Evolutionary conservation across 305 asterid species (phyloP), one percentile per base, ranked within the genome.

Genomic region (Nicotiana rustica): DNA sequence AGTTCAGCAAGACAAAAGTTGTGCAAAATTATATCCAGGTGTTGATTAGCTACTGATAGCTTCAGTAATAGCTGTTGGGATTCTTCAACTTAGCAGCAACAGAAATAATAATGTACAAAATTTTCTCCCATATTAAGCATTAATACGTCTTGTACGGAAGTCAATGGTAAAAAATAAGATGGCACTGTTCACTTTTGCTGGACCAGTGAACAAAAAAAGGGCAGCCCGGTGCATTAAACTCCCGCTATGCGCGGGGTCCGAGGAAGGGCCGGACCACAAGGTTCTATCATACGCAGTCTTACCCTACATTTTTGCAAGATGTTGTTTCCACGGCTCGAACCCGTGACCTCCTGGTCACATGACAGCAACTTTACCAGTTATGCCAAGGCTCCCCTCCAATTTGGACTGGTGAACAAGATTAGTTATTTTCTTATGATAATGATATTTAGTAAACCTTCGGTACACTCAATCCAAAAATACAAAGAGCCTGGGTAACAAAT

Each of bases 401-500:
- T 25, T 25, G 29, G 29, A 25, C 29, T 25, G 0, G 29, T 25
- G 29, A 25, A 7, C 8, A 64, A 64, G 15, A 12, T 65, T 65
- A 29, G 38, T 29, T 12, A 25, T 29, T 29, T 65, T 29, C 69
- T 65, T 65, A 65, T 13, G 69, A 65, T 29, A 65, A 29, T 2
- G 41, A 65, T 65, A 65, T 29, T 25, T 25, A 12, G 41, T 29
- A 65, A 65, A 65, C 38, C 69, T 29, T 25, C 1, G 38, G 29
- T 7, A 65, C 69, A 65, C 18, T 29, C 10, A 2, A 9, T 29
- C 10, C 69, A 29, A 65, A 10, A 65, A 65, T 65, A 5, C 36
- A 13, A 65, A 65, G 2, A 65, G 69, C 10, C 69, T 25, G 69
- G 68, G 41, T 64, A 36, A 65, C 69, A 65, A 65, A 65, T 65